Evolutionary conservation across 2,329 filamentous ascomycete genomes (phyloP).

Genomic region (Venturia asperata): DNA sequence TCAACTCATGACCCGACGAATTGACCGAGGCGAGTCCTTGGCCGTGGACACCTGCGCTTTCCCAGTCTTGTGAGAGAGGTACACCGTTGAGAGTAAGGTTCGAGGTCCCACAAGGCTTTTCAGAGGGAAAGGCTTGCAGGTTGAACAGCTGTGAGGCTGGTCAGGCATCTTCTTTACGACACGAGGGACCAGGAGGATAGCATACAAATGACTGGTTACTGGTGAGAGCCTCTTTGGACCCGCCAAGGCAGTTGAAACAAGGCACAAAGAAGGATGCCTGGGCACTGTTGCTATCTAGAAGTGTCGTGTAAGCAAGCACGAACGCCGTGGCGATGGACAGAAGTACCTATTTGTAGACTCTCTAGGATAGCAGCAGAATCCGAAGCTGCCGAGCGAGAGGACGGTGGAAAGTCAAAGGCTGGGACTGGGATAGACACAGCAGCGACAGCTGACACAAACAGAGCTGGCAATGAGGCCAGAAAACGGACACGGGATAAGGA

Average conservation of each 20-base stretch:
- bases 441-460: slow-evolving; percentile 11
- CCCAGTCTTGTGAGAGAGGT: slow-evolving; percentile 17
- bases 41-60: slow-evolving; percentile 29
- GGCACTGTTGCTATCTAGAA: slow-evolving; percentile 22
- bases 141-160: slow-evolving; percentile 33
- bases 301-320: slow-evolving; percentile 3
- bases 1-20: slow-evolving; percentile 25
- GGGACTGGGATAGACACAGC: not conserved
- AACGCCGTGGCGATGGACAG: not conserved
- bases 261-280: slow-evolving; percentile 39
- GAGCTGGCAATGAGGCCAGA: slow-evolving; percentile 15
- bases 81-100: slow-evolving; percentile 39
- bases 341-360: slow-evolving; percentile 18
- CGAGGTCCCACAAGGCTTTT: slow-evolving; percentile 33
- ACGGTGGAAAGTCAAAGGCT: not conserved
- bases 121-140: slow-evolving; percentile 34
- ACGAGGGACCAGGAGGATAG: not conserved
- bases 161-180: slow-evolving; percentile 11
- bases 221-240: not conserved
- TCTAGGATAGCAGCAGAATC: slow-evolving; percentile 7
- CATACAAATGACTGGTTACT: slow-evolving; percentile 18
- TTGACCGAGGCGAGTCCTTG: slow-evolving; percentile 30
- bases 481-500: not conserved
- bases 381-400: not conserved
- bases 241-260: slow-evolving; percentile 26